phyloP scores from a whole-genome alignment of 768 basidiomycete species.

The Pleurotus platypus region DNA sequence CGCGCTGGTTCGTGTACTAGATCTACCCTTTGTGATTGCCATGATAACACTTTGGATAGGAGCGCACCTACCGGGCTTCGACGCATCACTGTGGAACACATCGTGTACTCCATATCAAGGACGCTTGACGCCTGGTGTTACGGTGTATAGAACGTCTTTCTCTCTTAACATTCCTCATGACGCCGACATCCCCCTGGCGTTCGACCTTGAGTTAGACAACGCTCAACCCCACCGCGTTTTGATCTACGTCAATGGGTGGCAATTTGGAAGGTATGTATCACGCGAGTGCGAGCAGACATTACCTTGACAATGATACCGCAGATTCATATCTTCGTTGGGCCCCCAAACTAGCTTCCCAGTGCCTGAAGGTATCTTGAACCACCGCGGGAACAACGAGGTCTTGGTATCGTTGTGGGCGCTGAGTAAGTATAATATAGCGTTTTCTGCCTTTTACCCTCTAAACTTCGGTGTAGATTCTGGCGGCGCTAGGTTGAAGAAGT shows the following conservation, averaged over 20 bases:
- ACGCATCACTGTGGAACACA: constrained; percentile 50
- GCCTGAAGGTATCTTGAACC: constrained; percentile 33
- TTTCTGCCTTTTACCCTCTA: not conserved
- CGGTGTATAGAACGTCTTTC: constrained; percentile 63
- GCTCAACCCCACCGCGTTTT: constrained; percentile 56
- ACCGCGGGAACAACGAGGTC: constrained; percentile 30
- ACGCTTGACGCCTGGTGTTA: constrained; percentile 47
- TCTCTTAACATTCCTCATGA: constrained; percentile 45
- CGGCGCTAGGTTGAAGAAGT: constrained; percentile 25
- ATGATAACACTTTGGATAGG: constrained; percentile 21
- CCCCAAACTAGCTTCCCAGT: constrained; percentile 43
- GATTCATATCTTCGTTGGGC: constrained; percentile 37
- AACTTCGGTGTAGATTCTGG: constrained; percentile 14
- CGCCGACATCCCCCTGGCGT: constrained; percentile 55
- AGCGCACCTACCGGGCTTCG: constrained; percentile 58
- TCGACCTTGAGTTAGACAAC: constrained; percentile 49
- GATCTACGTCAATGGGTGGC: constrained; percentile 72
- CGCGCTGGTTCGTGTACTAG: constrained; percentile 31
- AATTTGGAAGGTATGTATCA: constrained; percentile 54
- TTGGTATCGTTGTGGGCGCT: constrained; percentile 32
- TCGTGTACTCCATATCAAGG: constrained; percentile 44
- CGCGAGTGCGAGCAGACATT: constrained; percentile 9
- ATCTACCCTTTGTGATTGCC: too few relatives aligned
- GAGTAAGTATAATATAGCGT: constrained; percentile 15
- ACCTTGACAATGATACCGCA: constrained; percentile 4